Evolutionary conservation across 169 alveolate genomes (phyloP).

Genomic region (Plasmodium chabaudi): DNA sequence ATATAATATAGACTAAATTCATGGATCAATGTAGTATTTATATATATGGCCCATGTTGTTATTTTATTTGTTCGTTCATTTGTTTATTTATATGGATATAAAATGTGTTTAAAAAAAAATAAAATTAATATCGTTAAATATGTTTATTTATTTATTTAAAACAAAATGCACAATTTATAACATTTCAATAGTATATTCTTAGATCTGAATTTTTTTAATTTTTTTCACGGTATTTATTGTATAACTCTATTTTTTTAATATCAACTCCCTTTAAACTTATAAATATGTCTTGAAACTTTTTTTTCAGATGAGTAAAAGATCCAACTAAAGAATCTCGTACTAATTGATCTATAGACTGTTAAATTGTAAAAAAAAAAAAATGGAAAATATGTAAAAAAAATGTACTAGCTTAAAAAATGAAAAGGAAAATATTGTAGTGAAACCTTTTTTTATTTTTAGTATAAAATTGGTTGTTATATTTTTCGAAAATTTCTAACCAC

Average conservation of each 20-base stretch:
- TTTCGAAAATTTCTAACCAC: constrained; percentile 20
- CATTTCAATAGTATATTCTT: no score
- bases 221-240: not conserved
- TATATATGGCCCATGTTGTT: no score
- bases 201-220: no score
- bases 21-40: no score
- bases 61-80: no score
- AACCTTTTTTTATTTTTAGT: no score
- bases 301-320: constrained; percentile 19
- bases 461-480: not conserved
- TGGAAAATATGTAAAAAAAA: not conserved
- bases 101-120: no score
- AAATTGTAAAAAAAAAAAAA: constrained; percentile 7
- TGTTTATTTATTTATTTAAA: no score
- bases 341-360: constrained; percentile 41
- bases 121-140: no score
- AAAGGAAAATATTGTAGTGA: not conserved
- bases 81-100: no score
- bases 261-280: constrained; percentile 29
- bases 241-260: constrained; percentile 15
- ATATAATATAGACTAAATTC: no score
- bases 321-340: constrained; percentile 50
- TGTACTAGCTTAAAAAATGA: not conserved
- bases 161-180: no score
- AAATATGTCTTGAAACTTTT: constrained; percentile 43